Evolutionary conservation across 345 rosid species (phyloP), one percentile per base, ranked within the genome.

Genomic region (Camelina neglecta): DNA sequence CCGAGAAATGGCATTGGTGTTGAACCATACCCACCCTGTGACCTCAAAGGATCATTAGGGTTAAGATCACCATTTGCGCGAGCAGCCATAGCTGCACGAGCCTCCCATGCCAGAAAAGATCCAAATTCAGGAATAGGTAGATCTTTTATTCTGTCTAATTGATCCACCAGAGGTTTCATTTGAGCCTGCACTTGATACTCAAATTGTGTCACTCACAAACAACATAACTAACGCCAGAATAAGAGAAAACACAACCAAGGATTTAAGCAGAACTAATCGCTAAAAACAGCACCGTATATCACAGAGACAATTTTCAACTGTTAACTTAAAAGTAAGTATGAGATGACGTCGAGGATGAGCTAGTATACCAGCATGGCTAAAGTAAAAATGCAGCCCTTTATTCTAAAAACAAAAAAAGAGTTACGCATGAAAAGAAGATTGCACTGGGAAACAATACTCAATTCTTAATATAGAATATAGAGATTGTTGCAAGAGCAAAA

Each of bases 1-100:
- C 98, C 98, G 41, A 88, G 90, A 81, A 83, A 90, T 6, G 93
- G 97, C 97, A 95, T 87, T 23, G 93, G 93, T 64, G 97, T 86
- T 72, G 91, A 91, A 74, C 93, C 85, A 82, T 90, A 87, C 24
- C 89, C 89, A 63, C 81, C 89, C 61, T 89, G 92, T 70, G 87
- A 84, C 85, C 84, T 90, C 35, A 85, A 86, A 50, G 88, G 92
- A 85, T 95, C 98, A 83, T 81, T 82, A 59, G 94, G 82, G 65
- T 80, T 77, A 51, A 80, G 74, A 81, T 88, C 96, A 53, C 93
- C 91, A 65, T 86, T 83, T 62, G 47, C 87, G 63, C 90, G 96
- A 29, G 80, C 88, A 76, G 81, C 88, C 33, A 86, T 89, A 74
- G 81, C 84, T 66, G 92, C 98, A 62, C 82, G 96, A 83, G 93